Conservation (phyloP, 768 basidiomycete genomes). For the Kwoniella botswanensis region DNA sequence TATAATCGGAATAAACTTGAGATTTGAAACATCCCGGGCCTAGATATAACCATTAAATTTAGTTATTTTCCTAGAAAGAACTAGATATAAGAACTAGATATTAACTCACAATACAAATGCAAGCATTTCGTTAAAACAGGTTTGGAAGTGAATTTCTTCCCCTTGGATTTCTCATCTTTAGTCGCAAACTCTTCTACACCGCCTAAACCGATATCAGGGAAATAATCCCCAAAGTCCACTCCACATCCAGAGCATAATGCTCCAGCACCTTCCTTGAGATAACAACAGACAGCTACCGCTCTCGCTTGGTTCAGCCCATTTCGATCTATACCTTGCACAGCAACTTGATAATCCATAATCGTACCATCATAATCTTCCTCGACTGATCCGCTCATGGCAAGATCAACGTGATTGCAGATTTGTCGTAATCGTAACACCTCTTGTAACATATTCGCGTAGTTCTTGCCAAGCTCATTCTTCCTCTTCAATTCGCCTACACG, state of each 20-base stretch:
- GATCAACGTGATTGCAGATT: conserved; percentile 92
- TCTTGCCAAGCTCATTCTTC: conserved; percentile 95
- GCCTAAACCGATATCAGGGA: conserved; percentile 43
- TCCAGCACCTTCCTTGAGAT: conserved; percentile 82
- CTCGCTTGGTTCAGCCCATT: conserved; percentile 76
- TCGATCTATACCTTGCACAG: conserved; percentile 72
- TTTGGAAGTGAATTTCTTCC: conserved; percentile 47
- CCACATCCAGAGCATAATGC: conserved; percentile 90
- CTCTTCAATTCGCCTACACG: conserved; percentile 85
- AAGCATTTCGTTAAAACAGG: conserved; percentile 88
- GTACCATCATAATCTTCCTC: conserved; percentile 62
- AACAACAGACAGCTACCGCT: conserved; percentile 80
- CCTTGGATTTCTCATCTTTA: conserved; percentile 58
- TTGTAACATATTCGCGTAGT: conserved; percentile 95
- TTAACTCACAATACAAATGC: conserved; percentile 78
- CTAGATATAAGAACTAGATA: not conserved
- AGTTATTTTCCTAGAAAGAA: not conserved
- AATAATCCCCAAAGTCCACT: conserved; percentile 67
- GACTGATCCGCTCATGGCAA: conserved; percentile 58
- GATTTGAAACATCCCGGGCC: conserved; percentile 73
- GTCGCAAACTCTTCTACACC: conserved; percentile 39
- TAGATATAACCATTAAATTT: conserved; percentile 20
- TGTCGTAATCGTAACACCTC: conserved; percentile 94
- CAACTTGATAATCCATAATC: conserved; percentile 72
- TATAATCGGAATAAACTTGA: conserved; percentile 80